Evolutionary conservation across 495 filamentous ascomycete genomes (phyloP).

Genomic region (Hypoxylon fuscum): DNA sequence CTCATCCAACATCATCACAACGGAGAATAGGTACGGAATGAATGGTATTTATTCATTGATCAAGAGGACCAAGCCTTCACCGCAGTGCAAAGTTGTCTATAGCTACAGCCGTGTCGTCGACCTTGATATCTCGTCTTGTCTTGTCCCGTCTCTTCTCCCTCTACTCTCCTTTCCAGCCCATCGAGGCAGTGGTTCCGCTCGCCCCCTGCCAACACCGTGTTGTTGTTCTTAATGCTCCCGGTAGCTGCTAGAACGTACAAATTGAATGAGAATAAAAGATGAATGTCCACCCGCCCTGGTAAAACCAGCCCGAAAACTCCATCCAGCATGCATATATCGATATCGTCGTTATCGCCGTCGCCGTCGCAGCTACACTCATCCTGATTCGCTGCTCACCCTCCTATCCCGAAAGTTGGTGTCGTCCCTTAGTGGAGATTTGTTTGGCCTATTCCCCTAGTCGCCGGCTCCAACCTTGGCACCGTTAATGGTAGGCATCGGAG

Average conservation of each 20-base stretch:
- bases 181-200: slow-evolving; percentile 6
- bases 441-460: slow-evolving; percentile 27
- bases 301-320: slow-evolving; percentile 33
- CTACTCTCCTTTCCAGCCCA: slow-evolving; percentile 1
- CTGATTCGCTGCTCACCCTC: slow-evolving; percentile 3
- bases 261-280: slow-evolving; percentile 22
- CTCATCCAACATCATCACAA: neutral
- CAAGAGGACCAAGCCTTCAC: neutral
- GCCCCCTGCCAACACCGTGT: slow-evolving; percentile 29
- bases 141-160: no score
- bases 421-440: slow-evolving; percentile 9
- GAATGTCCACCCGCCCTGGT: slow-evolving; percentile 28
- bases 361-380: slow-evolving; percentile 10
- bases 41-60: slow-evolving; percentile 21
- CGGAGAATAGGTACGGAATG: slow-evolving; percentile 9
- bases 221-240: slow-evolving; percentile 30
- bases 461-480: slow-evolving; percentile 44
- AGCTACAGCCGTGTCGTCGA: slow-evolving; percentile 28
- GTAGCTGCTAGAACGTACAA: slow-evolving; percentile 6
- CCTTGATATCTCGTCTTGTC: slow-evolving; percentile 1
- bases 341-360: no score
- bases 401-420: neutral
- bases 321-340: slow-evolving; percentile 37
- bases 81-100: slow-evolving; percentile 18
- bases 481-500: slow-evolving; percentile 43